A percentile compares a stretch with the other conserved stretches of the same genome.
Evolutionary conservation across 257 asterid species (phyloP).

Genomic region (Salvia rosmarinus): DNA sequence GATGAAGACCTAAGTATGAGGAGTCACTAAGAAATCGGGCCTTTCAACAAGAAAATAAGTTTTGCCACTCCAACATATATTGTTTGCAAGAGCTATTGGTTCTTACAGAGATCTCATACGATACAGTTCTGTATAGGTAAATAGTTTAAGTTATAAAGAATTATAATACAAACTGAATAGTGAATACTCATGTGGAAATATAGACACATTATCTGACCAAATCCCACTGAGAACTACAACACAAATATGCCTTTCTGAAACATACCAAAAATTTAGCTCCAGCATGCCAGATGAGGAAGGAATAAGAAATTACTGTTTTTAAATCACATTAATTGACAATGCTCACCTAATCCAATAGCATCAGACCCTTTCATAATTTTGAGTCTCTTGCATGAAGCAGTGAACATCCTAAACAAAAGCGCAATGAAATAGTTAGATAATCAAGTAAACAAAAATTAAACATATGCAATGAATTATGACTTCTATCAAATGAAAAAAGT

Average conservation of each 20-base stretch:
- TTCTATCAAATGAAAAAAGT: not conserved
- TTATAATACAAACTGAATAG: not conserved
- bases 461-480: not conserved
- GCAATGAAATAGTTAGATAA: constrained; percentile 8
- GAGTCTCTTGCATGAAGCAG: constrained; percentile 71
- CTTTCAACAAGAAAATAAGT: not conserved
- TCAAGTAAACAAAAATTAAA: not conserved
- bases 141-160: not conserved
- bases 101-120: not conserved
- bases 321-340: not conserved
- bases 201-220: not conserved
- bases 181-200: not conserved
- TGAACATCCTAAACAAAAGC: constrained; percentile 59
- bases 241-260: not conserved
- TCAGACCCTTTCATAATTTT: constrained; percentile 82
- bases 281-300: not conserved
- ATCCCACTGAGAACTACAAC: not conserved
- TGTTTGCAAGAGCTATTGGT: not conserved
- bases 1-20: not conserved
- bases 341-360: constrained; percentile 79
- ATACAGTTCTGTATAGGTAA: not conserved
- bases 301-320: not conserved
- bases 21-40: not conserved
- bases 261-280: not conserved
- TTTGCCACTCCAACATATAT: not conserved